Evolutionary conservation across 2,329 filamentous ascomycete genomes (phyloP).

Genomic region (Monosporascus sp.): DNA sequence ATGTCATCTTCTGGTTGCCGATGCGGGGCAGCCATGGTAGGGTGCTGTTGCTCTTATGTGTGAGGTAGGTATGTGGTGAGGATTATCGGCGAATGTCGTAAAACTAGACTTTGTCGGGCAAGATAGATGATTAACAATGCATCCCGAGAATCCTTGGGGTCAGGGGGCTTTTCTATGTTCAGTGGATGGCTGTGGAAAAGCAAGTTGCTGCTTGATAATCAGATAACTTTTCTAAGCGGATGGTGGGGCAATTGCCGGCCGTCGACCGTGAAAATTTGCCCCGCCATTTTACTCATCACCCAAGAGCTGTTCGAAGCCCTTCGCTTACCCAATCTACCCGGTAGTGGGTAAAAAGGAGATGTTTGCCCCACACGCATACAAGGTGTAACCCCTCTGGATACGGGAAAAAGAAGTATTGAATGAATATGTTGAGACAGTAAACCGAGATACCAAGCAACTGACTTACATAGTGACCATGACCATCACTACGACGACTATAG

Average conservation of each 20-base stretch:
- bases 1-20: constrained; percentile 27
- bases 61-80: background rate
- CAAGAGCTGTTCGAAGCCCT: background rate
- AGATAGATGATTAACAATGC: background rate
- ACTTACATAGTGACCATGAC: too few relatives aligned
- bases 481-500: too few relatives aligned
- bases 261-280: constrained; percentile 1
- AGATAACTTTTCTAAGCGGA: constrained; percentile 15
- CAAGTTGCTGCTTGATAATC: constrained; percentile 19
- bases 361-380: too few relatives aligned
- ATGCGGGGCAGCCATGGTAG: constrained; percentile 30
- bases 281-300: constrained; percentile 6
- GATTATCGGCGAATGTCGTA: background rate
- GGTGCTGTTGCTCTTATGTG: too few relatives aligned
- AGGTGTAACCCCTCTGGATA: too few relatives aligned
- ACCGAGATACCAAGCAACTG: too few relatives aligned
- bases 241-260: constrained; percentile 16
- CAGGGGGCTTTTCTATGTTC: background rate
- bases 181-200: constrained; percentile 3
- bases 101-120: too few relatives aligned
- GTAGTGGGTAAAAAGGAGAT: too few relatives aligned
- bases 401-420: too few relatives aligned
- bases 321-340: background rate
- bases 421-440: too few relatives aligned
- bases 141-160: background rate